Evolutionary conservation across 768 basidiomycete genomes (phyloP).

Genomic region (Ramaria rubella): DNA sequence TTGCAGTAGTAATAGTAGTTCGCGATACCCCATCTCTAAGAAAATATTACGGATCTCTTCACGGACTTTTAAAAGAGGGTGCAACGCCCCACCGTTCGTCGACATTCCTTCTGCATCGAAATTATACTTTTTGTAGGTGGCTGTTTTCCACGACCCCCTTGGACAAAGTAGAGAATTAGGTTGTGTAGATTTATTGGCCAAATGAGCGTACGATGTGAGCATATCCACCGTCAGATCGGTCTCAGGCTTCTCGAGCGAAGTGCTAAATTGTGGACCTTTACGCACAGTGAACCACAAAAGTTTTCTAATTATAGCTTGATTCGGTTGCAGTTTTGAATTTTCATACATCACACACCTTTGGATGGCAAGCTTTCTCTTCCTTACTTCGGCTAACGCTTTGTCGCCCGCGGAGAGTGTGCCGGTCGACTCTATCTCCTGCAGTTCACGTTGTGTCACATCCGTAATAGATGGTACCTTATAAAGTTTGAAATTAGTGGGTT

Average conservation of each 20-base stretch:
- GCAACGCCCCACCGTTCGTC: conserved; percentile 85
- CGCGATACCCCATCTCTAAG: conserved; percentile 90
- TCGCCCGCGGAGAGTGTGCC: conserved; percentile 72
- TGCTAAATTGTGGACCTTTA: conserved; percentile 84
- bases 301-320: conserved; percentile 54
- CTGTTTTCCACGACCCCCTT: conserved; percentile 91
- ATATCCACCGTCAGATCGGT: conserved; percentile 96
- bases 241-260: conserved; percentile 86
- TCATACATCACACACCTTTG: conserved; percentile 53
- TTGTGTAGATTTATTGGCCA: background rate
- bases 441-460: conserved; percentile 69
- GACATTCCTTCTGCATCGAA: conserved; percentile 94
- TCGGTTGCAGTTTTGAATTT: background rate
- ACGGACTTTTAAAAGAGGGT: conserved; percentile 93
- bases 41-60: conserved; percentile 98
- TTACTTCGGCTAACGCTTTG: conserved; percentile 75
- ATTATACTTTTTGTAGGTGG: conserved; percentile 96
- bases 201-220: conserved; percentile 69
- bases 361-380: conserved; percentile 82
- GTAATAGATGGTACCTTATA: conserved; percentile 53
- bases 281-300: conserved; percentile 88
- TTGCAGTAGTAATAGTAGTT: background rate
- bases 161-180: background rate
- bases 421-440: conserved; percentile 64
- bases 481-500: background rate